Percentiles rank a stretch among this genome's conserved stretches.
These are phyloP conservation scores for Salix purpurea DNA, from an alignment of 345 rosid species.

Conservation along the genomic window DNA sequence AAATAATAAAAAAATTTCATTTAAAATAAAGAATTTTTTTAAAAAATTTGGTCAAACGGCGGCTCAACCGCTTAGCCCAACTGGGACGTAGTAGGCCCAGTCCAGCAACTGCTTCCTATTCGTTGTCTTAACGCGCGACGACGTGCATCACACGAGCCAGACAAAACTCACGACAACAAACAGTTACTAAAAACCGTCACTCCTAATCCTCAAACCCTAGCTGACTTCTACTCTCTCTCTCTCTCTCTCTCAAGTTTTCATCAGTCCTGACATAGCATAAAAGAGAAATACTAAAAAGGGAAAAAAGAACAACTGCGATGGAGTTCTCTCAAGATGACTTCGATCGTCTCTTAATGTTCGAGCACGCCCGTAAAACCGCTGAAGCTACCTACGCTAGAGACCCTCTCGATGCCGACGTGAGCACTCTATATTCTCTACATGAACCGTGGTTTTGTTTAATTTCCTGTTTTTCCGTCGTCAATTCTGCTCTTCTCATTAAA, in stretches of 20 bases:
- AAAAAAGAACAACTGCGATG: constrained; percentile 22
- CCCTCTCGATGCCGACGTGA: constrained; percentile 65
- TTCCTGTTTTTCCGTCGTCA: neutral
- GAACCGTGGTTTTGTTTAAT: neutral
- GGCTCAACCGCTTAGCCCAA: too few species aligned
- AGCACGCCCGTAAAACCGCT: constrained; percentile 47
- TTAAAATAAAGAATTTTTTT: too few species aligned
- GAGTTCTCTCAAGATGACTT: constrained; percentile 55
- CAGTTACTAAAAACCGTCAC: neutral
- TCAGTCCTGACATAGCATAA: too few species aligned
- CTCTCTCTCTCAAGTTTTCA: too few species aligned
- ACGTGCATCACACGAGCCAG: neutral
- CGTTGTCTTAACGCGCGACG: neutral
- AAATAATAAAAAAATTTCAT: too few species aligned
- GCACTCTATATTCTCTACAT: neutral
- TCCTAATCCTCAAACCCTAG: neutral
- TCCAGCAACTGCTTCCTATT: too few species aligned
- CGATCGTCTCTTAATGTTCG: constrained; percentile 48
- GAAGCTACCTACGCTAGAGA: constrained; percentile 51
- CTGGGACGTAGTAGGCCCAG: too few species aligned
- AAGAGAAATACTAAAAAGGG: neutral
- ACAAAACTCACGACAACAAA: neutral
- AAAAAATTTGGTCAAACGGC: too few species aligned
- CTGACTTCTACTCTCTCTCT: neutral
- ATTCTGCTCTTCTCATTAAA: neutral